Evolutionary conservation across 73 alveolate species (phyloP).

Genomic region (Tetrahymena malaccensis): DNA sequence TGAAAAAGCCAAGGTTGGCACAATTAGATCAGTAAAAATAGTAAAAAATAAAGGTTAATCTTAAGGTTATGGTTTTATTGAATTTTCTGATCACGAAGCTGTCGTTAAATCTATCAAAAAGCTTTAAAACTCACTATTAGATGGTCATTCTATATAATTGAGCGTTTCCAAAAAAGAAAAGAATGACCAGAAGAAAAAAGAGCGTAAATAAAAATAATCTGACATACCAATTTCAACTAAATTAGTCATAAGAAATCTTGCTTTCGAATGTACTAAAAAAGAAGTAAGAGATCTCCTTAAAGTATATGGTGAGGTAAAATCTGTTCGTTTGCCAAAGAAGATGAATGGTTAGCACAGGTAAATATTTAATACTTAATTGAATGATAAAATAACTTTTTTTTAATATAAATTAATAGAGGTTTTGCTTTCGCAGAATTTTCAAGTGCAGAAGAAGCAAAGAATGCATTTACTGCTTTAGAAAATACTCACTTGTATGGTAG

Average conservation of each 20-base stretch:
- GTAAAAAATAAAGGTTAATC: slow-evolving; percentile 73
- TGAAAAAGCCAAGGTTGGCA: slow-evolving; percentile 61
- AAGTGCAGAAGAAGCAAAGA: slow-evolving; percentile 90
- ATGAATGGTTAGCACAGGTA: slow-evolving; percentile 52
- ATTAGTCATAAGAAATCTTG: slow-evolving; percentile 82
- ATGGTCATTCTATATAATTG: slow-evolving; percentile 85
- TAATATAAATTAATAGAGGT: slow-evolving; percentile 50
- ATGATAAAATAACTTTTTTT: neutral
- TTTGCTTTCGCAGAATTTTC: slow-evolving; percentile 94
- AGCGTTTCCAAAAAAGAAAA: slow-evolving; percentile 63
- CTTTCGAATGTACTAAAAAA: slow-evolving; percentile 85
- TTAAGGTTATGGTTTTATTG: slow-evolving; percentile 95
- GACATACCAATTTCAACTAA: slow-evolving; percentile 67
- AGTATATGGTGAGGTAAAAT: slow-evolving; percentile 86
- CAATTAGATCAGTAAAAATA: slow-evolving; percentile 67
- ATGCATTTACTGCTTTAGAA: slow-evolving; percentile 78
- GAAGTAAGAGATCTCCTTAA: slow-evolving; percentile 84
- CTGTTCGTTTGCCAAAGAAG: slow-evolving; percentile 89
- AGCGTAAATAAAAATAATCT: slow-evolving; percentile 61
- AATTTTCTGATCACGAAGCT: slow-evolving; percentile 67
- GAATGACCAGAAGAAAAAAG: slow-evolving; percentile 28
- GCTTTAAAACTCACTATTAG: slow-evolving; percentile 71
- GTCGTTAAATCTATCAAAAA: slow-evolving; percentile 84
- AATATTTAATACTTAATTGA: neutral
- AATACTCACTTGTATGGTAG: slow-evolving; percentile 94